Conservation (phyloP, 1,284 basidiomycete species). For the Sanghuangporus baumii region DNA sequence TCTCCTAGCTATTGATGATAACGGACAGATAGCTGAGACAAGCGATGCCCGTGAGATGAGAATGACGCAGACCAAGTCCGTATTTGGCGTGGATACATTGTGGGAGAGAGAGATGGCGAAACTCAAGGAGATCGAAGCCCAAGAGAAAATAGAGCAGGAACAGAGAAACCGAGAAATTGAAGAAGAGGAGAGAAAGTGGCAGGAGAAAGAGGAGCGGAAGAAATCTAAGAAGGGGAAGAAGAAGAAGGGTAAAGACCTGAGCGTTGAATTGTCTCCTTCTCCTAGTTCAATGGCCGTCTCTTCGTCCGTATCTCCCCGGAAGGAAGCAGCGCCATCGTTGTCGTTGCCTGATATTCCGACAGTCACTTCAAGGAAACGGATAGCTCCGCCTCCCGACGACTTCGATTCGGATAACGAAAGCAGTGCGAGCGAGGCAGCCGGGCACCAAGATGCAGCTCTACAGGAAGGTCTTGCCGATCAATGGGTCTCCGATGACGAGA, state of each 20-base stretch:
- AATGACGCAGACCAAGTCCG: constrained; percentile 49
- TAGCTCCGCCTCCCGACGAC: constrained; percentile 6
- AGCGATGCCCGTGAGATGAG: constrained; percentile 21
- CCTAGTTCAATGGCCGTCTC: constrained; percentile 3
- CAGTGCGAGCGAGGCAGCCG: constrained; percentile 36
- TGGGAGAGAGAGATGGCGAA: constrained; percentile 78
- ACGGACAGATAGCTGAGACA: constrained; percentile 23
- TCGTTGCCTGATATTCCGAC: constrained; percentile 14
- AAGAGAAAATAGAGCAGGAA: constrained; percentile 50
- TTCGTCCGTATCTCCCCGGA: constrained; percentile 1
- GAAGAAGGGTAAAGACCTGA: not conserved
- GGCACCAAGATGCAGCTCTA: constrained; percentile 19
- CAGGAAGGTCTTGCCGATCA: constrained; percentile 30
- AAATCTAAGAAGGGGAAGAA: constrained; percentile 25
- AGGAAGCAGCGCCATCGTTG: not conserved
- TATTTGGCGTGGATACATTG: constrained; percentile 78
- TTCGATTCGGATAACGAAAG: constrained; percentile 45
- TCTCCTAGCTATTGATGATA: constrained; percentile 56
- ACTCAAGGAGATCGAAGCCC: constrained; percentile 62
- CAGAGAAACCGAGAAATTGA: constrained; percentile 35
- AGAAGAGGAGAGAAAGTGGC: constrained; percentile 24
- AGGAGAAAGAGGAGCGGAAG: constrained; percentile 36
- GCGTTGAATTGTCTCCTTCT: constrained; percentile 8
- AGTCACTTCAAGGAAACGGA: constrained; percentile 9
- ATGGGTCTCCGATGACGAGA: constrained; percentile 65